Evolutionary conservation across 352 stramenopile species (phyloP).

Genomic region (Phytophthora colocasiae): DNA sequence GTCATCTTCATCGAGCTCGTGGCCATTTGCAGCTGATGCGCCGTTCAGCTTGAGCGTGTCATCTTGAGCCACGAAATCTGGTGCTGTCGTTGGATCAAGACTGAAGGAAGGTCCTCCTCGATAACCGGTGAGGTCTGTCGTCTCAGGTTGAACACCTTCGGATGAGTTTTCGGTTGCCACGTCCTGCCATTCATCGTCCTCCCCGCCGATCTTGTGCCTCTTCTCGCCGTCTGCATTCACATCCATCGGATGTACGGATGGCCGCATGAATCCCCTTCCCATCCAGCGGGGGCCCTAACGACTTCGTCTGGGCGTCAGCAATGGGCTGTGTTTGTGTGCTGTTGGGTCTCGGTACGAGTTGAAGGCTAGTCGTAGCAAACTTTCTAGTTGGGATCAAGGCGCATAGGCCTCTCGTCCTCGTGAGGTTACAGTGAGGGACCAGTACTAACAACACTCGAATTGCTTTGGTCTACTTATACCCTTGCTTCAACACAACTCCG

Average conservation of each 20-base stretch:
- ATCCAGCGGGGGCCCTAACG: constrained; percentile 35
- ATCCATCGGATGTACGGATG: constrained; percentile 76
- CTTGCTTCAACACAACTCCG: not conserved
- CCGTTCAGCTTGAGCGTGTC: constrained; percentile 31
- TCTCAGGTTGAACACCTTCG: constrained; percentile 22
- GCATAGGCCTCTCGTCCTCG: constrained; percentile 32
- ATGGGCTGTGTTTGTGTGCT: constrained; percentile 3
- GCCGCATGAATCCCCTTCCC: constrained; percentile 65
- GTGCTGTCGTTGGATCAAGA: constrained; percentile 6
- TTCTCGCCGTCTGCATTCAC: constrained; percentile 20
- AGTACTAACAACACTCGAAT: constrained; percentile 10
- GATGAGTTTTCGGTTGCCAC: constrained; percentile 41
- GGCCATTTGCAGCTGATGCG: constrained; percentile 8
- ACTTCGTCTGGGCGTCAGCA: constrained; percentile 15
- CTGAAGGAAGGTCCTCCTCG: constrained; percentile 19
- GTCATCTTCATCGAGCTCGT: constrained; percentile 28
- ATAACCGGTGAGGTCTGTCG: constrained; percentile 3
- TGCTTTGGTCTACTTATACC: constrained; percentile 8
- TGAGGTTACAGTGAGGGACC: not conserved
- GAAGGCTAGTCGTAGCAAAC: constrained; percentile 8
- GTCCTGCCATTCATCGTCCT: constrained; percentile 36
- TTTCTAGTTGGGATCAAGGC: constrained; percentile 23
- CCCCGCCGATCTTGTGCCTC: constrained; percentile 23
- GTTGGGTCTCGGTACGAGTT: constrained; percentile 8
- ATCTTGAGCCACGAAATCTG: too few relatives aligned